phyloP scores from a whole-genome alignment of 306 rosid species.

The Nissolia schottii region DNA sequence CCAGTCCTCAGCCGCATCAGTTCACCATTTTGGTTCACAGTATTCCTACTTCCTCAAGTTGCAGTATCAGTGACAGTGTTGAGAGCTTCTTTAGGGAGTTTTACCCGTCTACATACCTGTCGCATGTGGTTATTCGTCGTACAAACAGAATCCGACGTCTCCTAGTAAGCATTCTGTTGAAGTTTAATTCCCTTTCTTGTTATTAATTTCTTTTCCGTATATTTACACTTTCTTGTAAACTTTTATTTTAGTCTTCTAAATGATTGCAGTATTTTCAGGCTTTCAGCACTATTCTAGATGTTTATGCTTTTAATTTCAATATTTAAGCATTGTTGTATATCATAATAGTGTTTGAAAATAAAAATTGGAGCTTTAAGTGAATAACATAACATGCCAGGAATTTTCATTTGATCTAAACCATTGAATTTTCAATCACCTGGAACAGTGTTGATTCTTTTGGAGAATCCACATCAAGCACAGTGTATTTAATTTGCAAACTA shows the following conservation, averaged over 20 bases:
- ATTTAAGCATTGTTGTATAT: background rate
- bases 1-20: constrained; percentile 86
- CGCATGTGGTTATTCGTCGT: constrained; percentile 53
- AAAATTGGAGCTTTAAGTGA: background rate
- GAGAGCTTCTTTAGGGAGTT: constrained; percentile 51
- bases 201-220: background rate
- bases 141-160: constrained; percentile 50
- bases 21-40: constrained; percentile 80
- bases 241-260: background rate
- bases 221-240: background rate
- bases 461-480: background rate
- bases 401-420: background rate
- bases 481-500: background rate
- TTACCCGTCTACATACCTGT: constrained; percentile 63
- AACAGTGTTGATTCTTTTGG: background rate
- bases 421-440: background rate
- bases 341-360: background rate
- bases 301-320: background rate
- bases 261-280: background rate
- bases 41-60: constrained; percentile 52
- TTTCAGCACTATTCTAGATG: background rate
- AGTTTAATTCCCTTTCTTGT: constrained; percentile 9
- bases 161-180: constrained; percentile 40
- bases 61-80: constrained; percentile 45
- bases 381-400: background rate